Conservation (phyloP, 768 basidiomycete genomes). For the Mrakia blollopis region DNA sequence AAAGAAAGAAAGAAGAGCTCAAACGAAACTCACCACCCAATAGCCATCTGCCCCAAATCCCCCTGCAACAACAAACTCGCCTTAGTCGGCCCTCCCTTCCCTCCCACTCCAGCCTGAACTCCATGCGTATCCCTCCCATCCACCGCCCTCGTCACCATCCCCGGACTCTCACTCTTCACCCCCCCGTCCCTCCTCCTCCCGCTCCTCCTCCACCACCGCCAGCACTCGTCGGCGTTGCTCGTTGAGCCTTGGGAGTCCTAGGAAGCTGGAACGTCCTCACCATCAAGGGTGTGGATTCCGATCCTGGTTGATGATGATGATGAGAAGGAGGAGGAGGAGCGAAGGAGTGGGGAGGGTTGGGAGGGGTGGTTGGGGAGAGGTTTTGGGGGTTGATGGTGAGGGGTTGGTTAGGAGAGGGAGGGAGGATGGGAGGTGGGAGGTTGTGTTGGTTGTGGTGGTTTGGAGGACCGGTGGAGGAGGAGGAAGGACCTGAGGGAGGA, state of each 20-base stretch:
- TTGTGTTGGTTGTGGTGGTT: too few relatives aligned
- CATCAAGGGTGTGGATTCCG: not conserved
- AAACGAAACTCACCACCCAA: constrained; percentile 19
- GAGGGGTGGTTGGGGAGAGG: not conserved
- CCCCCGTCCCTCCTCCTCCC: not conserved
- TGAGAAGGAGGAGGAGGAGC: too few relatives aligned
- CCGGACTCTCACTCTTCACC: not conserved
- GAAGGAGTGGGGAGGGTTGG: not conserved
- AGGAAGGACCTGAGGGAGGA: not conserved
- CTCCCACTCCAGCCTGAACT: not conserved
- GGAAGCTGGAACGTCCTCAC: constrained; percentile 12
- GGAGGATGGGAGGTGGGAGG: not conserved
- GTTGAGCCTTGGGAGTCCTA: not conserved
- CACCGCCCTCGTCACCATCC: constrained; percentile 11
- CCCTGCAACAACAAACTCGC: constrained; percentile 19
- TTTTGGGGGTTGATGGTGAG: constrained; percentile 1
- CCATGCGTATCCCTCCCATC: not conserved
- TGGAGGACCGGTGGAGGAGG: too few relatives aligned
- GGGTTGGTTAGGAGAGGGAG: not conserved
- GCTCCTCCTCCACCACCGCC: not conserved
- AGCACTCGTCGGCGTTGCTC: not conserved
- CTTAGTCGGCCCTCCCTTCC: constrained; percentile 14
- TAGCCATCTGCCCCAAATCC: constrained; percentile 19
- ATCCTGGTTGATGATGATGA: not conserved
- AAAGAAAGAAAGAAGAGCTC: not conserved